Base-by-base conservation (phyloP, 192 early-diverging fungal species). In the Backusella parvicylindrica region DNA sequence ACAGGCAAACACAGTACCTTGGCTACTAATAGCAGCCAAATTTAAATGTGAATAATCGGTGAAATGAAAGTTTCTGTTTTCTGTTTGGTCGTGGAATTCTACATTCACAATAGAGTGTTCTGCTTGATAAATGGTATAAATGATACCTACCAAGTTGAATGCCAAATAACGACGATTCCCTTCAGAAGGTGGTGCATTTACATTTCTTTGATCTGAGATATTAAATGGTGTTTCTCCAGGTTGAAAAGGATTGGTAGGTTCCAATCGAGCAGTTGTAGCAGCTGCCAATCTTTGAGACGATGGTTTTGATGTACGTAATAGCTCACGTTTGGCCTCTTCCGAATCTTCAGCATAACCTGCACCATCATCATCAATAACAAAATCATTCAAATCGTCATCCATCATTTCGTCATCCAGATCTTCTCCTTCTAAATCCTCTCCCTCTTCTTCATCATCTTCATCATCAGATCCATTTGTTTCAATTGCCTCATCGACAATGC, bases 361-460 rank as follows among this genome's bases (percentile, higher is more conserved):
- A 15, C 91, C 93, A 69, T 96, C 94, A 78, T 98, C 96, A 76
- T 96, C 95, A 0, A 91, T 93, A 0, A 98, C 90, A 89, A 98
- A 98, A 70, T 96, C 91, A 65, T 93, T 86, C 50, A 91, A 63
- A 38, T 35, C 37, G 13, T 68, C 66, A n/a, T 81, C 90, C 9
- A 89, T 91, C 15, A 81, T 87, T 18, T 81, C 85, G 28, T 85
- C 86, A 6, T 85, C 82, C 18, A 47, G n/a, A 40, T 81, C 81
- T 16, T 73, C 37, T 23, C 23, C 63, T 12, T 75, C 53, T 9
- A 50, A 23, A 43, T 68, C 33, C 26, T 83, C 80, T 64, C 30
- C 53, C 15, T 78, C 82, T 35, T 75, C 77, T 11, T 86, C 74
- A 67, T 78, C 64, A 21, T 64, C 60, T 21, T 64, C 53, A 21